phyloP scores from a whole-genome alignment of 2,329 filamentous ascomycete species.

The Colletotrichum truncatum region DNA sequence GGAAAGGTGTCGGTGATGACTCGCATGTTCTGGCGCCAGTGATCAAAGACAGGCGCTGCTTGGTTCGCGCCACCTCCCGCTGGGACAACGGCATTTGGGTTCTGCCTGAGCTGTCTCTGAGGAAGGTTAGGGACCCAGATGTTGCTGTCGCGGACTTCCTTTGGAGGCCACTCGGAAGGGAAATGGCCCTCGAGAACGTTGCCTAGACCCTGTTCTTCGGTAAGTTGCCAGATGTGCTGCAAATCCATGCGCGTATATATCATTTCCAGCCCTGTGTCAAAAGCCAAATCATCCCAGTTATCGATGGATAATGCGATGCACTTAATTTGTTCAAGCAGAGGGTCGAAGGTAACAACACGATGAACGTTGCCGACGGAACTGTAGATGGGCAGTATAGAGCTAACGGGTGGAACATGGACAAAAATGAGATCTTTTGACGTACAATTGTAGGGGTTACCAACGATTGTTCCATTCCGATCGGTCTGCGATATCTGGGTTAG shows the following conservation, averaged over 20 bases:
- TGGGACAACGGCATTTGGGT: neutral
- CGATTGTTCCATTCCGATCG: neutral
- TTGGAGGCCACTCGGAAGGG: neutral
- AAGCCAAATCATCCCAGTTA: neutral
- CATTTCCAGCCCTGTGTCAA: no score
- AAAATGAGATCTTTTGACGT: slow-evolving; percentile 3
- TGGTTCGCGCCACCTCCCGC: neutral
- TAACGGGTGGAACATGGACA: neutral
- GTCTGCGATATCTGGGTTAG: neutral
- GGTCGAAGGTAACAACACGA: neutral
- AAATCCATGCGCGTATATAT: neutral
- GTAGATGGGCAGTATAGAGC: neutral
- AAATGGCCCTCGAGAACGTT: neutral
- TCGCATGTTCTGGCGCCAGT: neutral
- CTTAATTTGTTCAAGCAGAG: neutral
- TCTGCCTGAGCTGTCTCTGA: neutral
- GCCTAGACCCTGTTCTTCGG: neutral
- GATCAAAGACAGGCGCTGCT: neutral
- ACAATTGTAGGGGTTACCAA: slow-evolving; percentile 9
- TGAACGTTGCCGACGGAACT: no score
- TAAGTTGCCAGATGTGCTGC: neutral
- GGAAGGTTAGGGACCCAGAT: neutral
- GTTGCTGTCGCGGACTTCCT: neutral
- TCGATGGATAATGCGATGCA: neutral
- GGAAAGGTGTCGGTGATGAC: slow-evolving; percentile 1